Evolutionary conservation across 768 basidiomycete genomes (phyloP), one percentile per base, ranked within the genome.

Genomic region (Hygrocybe coccinea): DNA sequence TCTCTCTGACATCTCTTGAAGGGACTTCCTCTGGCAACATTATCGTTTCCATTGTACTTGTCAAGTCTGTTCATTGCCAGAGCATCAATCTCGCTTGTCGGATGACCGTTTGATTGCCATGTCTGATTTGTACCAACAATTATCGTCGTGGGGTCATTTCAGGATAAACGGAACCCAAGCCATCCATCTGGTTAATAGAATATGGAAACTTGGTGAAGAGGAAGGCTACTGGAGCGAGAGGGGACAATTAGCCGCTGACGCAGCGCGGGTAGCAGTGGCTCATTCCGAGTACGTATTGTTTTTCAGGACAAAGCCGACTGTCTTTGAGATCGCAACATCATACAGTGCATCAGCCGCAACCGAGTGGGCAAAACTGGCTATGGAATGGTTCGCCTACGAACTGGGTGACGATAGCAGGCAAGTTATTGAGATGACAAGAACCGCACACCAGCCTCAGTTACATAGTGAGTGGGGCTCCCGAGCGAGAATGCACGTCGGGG

Each of bases 191-290:
- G 78, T 77, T 34, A 70, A 73, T 51, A 63, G 72, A 51, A 84
- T 85, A 21, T 87, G 84, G 85, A 57, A 68, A 9, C 54, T 84
- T 6, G 84, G 79, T 33, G 78, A 82, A 35, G 74, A 79, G 59
- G 85, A 87, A 68, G 82, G 81, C 0, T 86, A 87, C 61, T 78
- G 75, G 75, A 85, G 83, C 62, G 85, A 83, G 68, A 72, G 84
- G 37, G 85, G 85, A 9, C 71, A 76, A 59, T 70, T 86, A 2
- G 84, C 85, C 6, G 79, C 80, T 22, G 85, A 86, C 63, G 82
- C 79, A 9, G 74, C 74, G 5, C 79, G 74, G 71, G 76, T 86
- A 17, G 82, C 84, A 7, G 81, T 80, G 12, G 72, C 83, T 4
- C 84, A 86, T 70, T 78, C 76, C 5, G 83, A 86, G 84, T 86